Evolutionary conservation across 768 basidiomycete genomes (phyloP).

Genomic region (Pleurotus cornucopiae): DNA sequence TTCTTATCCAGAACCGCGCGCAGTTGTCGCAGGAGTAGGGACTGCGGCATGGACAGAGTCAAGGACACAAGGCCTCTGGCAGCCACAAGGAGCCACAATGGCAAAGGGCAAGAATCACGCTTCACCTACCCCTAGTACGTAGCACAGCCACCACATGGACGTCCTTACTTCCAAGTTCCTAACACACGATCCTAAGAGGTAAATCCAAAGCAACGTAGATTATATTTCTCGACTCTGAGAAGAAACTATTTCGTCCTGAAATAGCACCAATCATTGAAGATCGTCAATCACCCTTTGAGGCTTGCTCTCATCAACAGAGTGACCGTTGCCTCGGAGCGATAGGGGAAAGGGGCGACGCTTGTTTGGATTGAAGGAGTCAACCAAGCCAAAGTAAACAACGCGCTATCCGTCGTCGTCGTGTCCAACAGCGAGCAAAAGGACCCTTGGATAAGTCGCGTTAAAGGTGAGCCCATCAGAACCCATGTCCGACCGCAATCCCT

Average conservation of each 20-base stretch:
- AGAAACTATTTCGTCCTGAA: too few relatives aligned
- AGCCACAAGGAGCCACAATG: slow-evolving; percentile 1
- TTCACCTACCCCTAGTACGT: too few relatives aligned
- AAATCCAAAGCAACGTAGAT: too few relatives aligned
- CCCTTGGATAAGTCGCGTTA: slow-evolving; percentile 16
- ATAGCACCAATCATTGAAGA: too few relatives aligned
- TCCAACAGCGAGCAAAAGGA: slow-evolving; percentile 32
- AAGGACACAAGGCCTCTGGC: not conserved
- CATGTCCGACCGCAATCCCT: too few relatives aligned
- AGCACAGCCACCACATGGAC: too few relatives aligned
- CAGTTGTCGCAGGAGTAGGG: slow-evolving; percentile 44
- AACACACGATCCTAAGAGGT: too few relatives aligned
- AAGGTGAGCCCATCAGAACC: slow-evolving; percentile 23
- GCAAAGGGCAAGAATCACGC: slow-evolving; percentile 13
- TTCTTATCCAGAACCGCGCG: slow-evolving; percentile 53
- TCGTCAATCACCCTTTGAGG: too few relatives aligned
- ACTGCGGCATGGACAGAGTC: slow-evolving; percentile 25
- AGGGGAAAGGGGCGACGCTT: not conserved
- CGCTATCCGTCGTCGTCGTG: slow-evolving; percentile 27
- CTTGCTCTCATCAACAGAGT: too few relatives aligned
- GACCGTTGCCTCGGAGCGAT: too few relatives aligned
- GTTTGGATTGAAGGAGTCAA: slow-evolving; percentile 15
- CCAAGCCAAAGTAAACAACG: slow-evolving; percentile 28
- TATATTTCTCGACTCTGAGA: too few relatives aligned
- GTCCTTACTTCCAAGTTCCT: too few relatives aligned